phyloP scores from a whole-genome alignment of 148 eudicot genomes.

The Vaccinium macrocarpon region DNA sequence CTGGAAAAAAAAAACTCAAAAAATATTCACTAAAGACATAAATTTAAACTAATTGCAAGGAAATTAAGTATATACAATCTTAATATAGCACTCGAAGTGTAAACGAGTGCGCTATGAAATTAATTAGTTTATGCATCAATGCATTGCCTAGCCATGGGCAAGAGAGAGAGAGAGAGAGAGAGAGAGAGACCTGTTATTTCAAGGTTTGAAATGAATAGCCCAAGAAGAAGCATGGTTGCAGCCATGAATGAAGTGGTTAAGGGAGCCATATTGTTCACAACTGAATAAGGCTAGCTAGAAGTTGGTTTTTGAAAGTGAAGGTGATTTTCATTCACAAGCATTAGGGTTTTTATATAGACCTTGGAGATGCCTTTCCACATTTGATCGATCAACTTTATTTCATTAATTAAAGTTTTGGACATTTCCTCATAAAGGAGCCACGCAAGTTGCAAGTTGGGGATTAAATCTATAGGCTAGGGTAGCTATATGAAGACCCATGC shows the following conservation, averaged over 20 bases:
- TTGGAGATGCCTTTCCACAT: background rate
- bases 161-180: background rate
- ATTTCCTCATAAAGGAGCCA: no score
- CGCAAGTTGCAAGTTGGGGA: no score
- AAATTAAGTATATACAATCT: background rate
- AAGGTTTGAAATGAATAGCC: background rate
- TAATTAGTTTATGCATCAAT: background rate
- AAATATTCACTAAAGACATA: background rate
- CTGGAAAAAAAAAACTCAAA: no score
- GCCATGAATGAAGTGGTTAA: background rate
- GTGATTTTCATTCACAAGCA: background rate
- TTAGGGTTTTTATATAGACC: slow-evolving; percentile 4
- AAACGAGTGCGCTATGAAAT: background rate
- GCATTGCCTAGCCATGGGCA: background rate
- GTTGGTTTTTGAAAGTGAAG: background rate
- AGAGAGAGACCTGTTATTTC: slow-evolving; percentile 11
- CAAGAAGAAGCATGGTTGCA: slow-evolving; percentile 10
- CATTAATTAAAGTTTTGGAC: background rate
- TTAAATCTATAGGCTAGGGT: no score
- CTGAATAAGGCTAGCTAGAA: background rate
- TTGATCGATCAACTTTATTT: background rate
- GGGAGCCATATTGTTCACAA: background rate
- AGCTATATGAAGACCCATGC: no score
- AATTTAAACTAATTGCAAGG: background rate
- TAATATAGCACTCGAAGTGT: background rate